Conservation (phyloP, 441 rosid genomes). For the Rhodomyrtus psidioides region DNA sequence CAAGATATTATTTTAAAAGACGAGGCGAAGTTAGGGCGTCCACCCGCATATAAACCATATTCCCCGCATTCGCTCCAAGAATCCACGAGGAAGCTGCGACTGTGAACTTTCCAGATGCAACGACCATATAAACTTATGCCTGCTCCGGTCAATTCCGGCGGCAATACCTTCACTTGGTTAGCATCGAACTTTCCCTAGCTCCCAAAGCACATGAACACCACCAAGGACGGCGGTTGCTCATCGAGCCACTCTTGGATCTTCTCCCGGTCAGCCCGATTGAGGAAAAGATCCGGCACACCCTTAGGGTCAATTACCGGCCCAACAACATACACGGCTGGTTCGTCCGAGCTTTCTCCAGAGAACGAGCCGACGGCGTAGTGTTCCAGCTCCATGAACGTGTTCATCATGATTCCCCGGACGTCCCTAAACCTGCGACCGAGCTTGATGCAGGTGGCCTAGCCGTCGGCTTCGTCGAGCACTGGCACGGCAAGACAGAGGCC, state of each 20-base stretch:
- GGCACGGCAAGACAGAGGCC: constrained; percentile 18
- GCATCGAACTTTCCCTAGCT: background rate
- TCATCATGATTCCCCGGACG: constrained; percentile 27
- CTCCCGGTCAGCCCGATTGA: constrained; percentile 13
- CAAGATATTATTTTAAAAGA: background rate
- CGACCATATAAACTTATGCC: background rate
- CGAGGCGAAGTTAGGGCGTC: background rate
- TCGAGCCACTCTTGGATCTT: background rate
- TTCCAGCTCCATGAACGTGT: constrained; percentile 30
- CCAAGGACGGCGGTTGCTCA: background rate
- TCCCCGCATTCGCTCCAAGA: background rate
- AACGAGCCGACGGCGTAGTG: constrained; percentile 17
- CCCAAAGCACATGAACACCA: background rate
- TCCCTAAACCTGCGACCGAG: constrained; percentile 22
- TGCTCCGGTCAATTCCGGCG: background rate
- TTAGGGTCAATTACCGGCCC: constrained; percentile 39
- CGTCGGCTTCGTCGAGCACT: constrained; percentile 10
- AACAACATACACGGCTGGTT: constrained; percentile 29
- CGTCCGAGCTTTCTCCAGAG: background rate
- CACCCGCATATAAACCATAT: background rate
- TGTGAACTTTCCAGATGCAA: background rate
- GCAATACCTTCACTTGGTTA: background rate
- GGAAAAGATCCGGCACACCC: constrained; percentile 27
- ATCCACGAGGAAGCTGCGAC: background rate
- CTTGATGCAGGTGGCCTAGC: constrained; percentile 12